Percentiles rank a stretch among this genome's conserved stretches.
These are phyloP conservation scores for Westerdykella sp. DNA, from an alignment of 2,329 filamentous ascomycete species.

Conservation along the genomic window DNA sequence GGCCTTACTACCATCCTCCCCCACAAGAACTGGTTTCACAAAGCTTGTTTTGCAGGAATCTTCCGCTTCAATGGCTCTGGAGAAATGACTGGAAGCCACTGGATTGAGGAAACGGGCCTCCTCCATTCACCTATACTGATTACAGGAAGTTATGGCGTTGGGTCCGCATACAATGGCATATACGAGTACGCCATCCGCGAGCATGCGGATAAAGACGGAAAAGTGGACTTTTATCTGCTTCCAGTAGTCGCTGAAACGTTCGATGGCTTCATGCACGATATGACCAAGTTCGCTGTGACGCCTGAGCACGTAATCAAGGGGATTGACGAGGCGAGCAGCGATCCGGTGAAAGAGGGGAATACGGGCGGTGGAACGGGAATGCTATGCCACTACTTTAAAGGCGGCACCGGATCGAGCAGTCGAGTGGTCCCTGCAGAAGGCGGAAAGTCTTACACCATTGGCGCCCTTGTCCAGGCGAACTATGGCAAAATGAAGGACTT, in stretches of 20 bases:
- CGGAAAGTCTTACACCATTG: slow-evolving; percentile 51
- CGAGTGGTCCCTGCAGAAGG: slow-evolving; percentile 43
- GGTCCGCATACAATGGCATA: slow-evolving; percentile 54
- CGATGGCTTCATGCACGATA: slow-evolving; percentile 56
- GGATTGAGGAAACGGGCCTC: slow-evolving; percentile 57
- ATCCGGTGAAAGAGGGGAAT: slow-evolving; percentile 55
- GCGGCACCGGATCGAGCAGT: slow-evolving; percentile 58
- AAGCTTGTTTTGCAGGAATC: slow-evolving; percentile 39
- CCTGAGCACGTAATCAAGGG: slow-evolving; percentile 50
- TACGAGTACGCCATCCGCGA: slow-evolving; percentile 51
- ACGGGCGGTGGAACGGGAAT: slow-evolving; percentile 63
- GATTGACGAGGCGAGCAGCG: slow-evolving; percentile 47
- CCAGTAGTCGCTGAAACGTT: slow-evolving; percentile 60
- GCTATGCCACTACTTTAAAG: slow-evolving; percentile 61
- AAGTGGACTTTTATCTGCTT: slow-evolving; percentile 48
- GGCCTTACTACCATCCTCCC: slow-evolving; percentile 43
- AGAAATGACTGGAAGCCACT: slow-evolving; percentile 56
- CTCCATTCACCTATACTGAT: slow-evolving; percentile 55
- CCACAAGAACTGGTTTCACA: slow-evolving; percentile 37
- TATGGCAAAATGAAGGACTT: slow-evolving; percentile 55
- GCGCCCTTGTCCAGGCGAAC: slow-evolving; percentile 59
- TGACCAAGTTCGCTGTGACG: slow-evolving; percentile 50
- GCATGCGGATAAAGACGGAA: slow-evolving; percentile 36
- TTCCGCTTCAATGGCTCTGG: slow-evolving; percentile 61
- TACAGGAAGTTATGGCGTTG: slow-evolving; percentile 54